Percentiles rank a stretch among this genome's conserved stretches.
These are phyloP conservation scores for Pseudozyma sp. DNA, from an alignment of 1,284 basidiomycete genomes.

Conservation along the genomic window DNA sequence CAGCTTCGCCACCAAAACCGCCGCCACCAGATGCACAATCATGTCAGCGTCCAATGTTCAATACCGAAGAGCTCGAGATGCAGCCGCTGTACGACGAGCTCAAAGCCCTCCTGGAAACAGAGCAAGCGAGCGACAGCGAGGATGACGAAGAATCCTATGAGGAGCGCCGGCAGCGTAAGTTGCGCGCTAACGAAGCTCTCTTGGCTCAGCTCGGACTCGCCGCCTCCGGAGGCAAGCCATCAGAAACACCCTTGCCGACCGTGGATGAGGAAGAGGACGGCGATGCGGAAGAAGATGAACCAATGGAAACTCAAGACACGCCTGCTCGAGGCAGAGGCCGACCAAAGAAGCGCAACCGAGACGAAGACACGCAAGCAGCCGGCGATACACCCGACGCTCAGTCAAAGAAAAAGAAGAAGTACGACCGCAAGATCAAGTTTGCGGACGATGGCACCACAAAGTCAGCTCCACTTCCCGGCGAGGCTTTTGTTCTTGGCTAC, in stretches of 20 bases:
- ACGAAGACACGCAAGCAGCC: slow-evolving; percentile 4
- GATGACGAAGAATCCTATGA: slow-evolving; percentile 48
- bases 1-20: slow-evolving; percentile 11
- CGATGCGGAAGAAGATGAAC: slow-evolving; percentile 6
- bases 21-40: slow-evolving; percentile 32
- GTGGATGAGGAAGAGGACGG: background rate
- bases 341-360: slow-evolving; percentile 20
- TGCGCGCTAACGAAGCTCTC: slow-evolving; percentile 37
- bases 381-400: background rate
- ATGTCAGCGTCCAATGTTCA: slow-evolving; percentile 29
- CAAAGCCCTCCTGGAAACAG: slow-evolving; percentile 28
- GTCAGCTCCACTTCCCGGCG: slow-evolving; percentile 21
- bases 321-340: slow-evolving; percentile 17
- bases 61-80: slow-evolving; percentile 30
- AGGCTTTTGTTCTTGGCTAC: slow-evolving; percentile 36
- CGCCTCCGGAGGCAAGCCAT: slow-evolving; percentile 1
- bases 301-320: background rate
- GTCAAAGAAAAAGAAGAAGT: slow-evolving; percentile 25
- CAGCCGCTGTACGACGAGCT: slow-evolving; percentile 33
- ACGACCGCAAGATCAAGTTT: slow-evolving; percentile 38
- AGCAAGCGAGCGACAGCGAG: slow-evolving; percentile 22
- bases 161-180: slow-evolving; percentile 33
- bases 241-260: background rate
- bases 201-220: slow-evolving; percentile 44
- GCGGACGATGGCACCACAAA: slow-evolving; percentile 50